These are phyloP conservation scores for Emericellopsis atlantica DNA, from an alignment of 2,329 filamentous ascomycete genomes.

Conservation along the genomic window DNA sequence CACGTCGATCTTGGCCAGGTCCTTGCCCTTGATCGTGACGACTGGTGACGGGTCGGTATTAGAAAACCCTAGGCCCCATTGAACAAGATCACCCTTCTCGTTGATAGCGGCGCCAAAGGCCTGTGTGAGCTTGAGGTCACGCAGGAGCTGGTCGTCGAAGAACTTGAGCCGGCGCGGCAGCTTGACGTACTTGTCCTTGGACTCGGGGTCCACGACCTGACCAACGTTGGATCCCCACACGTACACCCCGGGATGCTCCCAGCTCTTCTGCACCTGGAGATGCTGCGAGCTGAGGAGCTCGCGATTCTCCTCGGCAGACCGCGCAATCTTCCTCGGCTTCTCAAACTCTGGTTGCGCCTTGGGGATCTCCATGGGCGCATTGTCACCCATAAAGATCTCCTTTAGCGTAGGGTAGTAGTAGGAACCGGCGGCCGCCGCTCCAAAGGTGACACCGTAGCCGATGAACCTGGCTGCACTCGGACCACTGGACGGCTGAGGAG, in stretches of 20 bases:
- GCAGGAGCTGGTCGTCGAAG: slow-evolving; percentile 73
- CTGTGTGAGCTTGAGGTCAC: slow-evolving; percentile 76
- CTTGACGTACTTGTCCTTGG: slow-evolving; percentile 66
- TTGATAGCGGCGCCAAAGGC: slow-evolving; percentile 77
- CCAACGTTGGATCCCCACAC: slow-evolving; percentile 85
- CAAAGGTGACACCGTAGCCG: slow-evolving; percentile 19
- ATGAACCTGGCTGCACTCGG: slow-evolving; percentile 14
- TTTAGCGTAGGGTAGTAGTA: slow-evolving; percentile 24
- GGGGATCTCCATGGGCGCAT: slow-evolving; percentile 6
- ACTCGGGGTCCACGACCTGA: slow-evolving; percentile 74
- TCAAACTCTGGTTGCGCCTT: slow-evolving; percentile 55
- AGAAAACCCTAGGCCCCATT: slow-evolving; percentile 79
- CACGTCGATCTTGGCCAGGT: slow-evolving; percentile 62
- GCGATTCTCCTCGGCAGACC: slow-evolving; percentile 58
- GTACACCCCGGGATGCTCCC: slow-evolving; percentile 77
- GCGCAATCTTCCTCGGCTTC: slow-evolving; percentile 41
- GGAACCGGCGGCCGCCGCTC: slow-evolving; percentile 21
- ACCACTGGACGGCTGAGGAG: slow-evolving; percentile 2
- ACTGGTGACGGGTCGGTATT: slow-evolving; percentile 49
- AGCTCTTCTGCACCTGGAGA: slow-evolving; percentile 73
- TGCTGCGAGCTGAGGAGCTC: slow-evolving; percentile 76
- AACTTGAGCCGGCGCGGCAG: slow-evolving; percentile 64
- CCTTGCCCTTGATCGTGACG: slow-evolving; percentile 67
- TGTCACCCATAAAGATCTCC: slow-evolving; percentile 5
- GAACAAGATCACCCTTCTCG: slow-evolving; percentile 77